Evolutionary conservation across 2,329 filamentous ascomycete species (phyloP).

Genomic region (Penicillium sp.): DNA sequence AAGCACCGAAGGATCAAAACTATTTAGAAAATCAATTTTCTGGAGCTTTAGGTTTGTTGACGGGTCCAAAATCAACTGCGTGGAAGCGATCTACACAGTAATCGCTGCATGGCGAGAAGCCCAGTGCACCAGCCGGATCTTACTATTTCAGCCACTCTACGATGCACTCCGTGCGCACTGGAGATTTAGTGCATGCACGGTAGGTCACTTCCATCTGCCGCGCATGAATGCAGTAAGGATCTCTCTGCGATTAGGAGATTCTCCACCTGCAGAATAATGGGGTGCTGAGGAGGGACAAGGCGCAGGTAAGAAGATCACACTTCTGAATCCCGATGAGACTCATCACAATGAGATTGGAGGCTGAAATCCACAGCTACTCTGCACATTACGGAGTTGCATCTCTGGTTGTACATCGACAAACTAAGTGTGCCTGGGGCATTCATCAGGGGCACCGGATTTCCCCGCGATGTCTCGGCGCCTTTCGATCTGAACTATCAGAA

Average conservation of each 20-base stretch:
- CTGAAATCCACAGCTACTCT: background rate
- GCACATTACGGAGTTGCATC: background rate
- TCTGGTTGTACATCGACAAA: background rate
- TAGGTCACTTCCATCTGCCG: slow-evolving; percentile 23
- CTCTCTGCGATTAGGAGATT: background rate
- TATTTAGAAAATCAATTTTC: slow-evolving; percentile 2
- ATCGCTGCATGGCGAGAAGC: slow-evolving; percentile 15
- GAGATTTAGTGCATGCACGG: slow-evolving; percentile 25
- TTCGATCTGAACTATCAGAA: slow-evolving; percentile 27
- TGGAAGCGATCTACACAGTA: slow-evolving; percentile 23
- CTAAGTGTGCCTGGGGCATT: background rate
- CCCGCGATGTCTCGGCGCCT: slow-evolving; percentile 16
- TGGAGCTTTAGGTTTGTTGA: slow-evolving; percentile 11
- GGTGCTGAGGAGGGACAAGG: background rate
- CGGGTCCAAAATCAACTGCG: slow-evolving; percentile 15
- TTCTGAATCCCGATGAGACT: background rate
- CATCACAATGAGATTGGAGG: background rate
- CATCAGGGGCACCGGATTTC: slow-evolving; percentile 8
- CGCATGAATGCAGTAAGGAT: slow-evolving; percentile 18
- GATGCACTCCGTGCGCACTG: slow-evolving; percentile 22
- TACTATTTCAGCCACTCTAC: slow-evolving; percentile 24
- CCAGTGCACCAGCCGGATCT: slow-evolving; percentile 17
- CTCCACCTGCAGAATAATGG: slow-evolving; percentile 14
- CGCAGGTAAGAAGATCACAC: background rate
- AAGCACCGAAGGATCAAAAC: background rate